These are phyloP conservation scores for Ophiosphaerella korrae DNA, from an alignment of 2,329 filamentous ascomycete genomes.

Conservation along the genomic window DNA sequence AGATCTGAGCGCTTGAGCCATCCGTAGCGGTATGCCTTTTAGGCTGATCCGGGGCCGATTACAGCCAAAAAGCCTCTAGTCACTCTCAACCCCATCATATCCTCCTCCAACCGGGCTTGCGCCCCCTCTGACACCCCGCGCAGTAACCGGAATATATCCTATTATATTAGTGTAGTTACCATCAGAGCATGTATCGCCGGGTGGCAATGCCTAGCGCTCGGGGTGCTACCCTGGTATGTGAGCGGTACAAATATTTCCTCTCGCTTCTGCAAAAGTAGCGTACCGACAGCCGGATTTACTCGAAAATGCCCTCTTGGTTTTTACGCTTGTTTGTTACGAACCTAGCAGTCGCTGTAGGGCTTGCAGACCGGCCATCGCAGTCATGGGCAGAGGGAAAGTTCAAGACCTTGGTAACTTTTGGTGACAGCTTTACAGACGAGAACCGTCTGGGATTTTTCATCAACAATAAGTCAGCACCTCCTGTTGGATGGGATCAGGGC, in stretches of 20 bases:
- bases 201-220: constrained; percentile 15
- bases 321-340: constrained; percentile 25
- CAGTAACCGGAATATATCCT: constrained; percentile 17
- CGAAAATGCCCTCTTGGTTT: constrained; percentile 27
- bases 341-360: constrained; percentile 23
- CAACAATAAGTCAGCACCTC: constrained; percentile 61
- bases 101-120: constrained; percentile 14
- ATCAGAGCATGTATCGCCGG: constrained; percentile 13
- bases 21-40: constrained; percentile 17
- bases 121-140: constrained; percentile 20
- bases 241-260: constrained; percentile 21
- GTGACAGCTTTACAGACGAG: constrained; percentile 79
- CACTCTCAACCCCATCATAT: constrained; percentile 17
- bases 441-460: constrained; percentile 68
- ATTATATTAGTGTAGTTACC: constrained; percentile 5
- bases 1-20: too few species aligned
- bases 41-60: constrained; percentile 30
- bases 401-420: constrained; percentile 70
- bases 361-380: constrained; percentile 14
- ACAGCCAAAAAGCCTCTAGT: constrained; percentile 21
- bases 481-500: constrained; percentile 62
- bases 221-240: constrained; percentile 1
- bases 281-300: constrained; percentile 9
- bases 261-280: neutral
- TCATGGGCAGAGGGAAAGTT: constrained; percentile 56